Evolutionary conservation across 2,329 filamentous ascomycete genomes (phyloP), one percentile per base, ranked within the genome.

Genomic region (Daldinia sp.): DNA sequence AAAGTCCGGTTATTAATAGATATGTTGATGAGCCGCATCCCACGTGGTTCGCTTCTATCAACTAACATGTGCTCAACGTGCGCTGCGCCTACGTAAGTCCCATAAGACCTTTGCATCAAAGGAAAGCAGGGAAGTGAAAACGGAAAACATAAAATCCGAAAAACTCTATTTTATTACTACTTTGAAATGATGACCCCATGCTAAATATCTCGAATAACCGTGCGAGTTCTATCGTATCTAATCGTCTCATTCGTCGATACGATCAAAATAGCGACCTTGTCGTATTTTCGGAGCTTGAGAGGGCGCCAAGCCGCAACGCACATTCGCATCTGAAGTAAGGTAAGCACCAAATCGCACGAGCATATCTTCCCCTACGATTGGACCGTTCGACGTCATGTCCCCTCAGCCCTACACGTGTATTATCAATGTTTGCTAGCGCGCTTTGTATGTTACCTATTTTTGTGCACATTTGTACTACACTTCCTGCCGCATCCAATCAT

Each of bases 401-500:
- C 28, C 28, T 6, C 26, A 51, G 46, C 46, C 46, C 46, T 51
- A 51, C 26, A 51, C 46, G 26, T 51, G 26, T 50, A 33, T 51
- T 30, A 30, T 15, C 10, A 30, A 33, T 15, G 28, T 51, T 51
- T 51, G 26, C 15, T 51, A 51, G 46, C 46, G 46, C 26, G 12
- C n/a, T 48, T n/a, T 26, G 7, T 26, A 6, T 15, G 28, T 28
- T 26, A 15, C 6, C 6, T 28, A 4, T 48, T 51, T 48, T 48
- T 26, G 1, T 48, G 12, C 18, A 3, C n/a, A 12, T 51, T 51
- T 51, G 13, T 15, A 28, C 46, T 51, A 51, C 46, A 26, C 13
- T 26, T 51, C 26, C 15, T 13, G 15, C 7, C 26, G 28, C 51
- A 15, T 51, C 60, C 64, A 67, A 70, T 70, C 58, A 56, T 46